Base-by-base conservation (phyloP, 768 basidiomycete species). In the Rhodotorula kratochvilovae region DNA sequence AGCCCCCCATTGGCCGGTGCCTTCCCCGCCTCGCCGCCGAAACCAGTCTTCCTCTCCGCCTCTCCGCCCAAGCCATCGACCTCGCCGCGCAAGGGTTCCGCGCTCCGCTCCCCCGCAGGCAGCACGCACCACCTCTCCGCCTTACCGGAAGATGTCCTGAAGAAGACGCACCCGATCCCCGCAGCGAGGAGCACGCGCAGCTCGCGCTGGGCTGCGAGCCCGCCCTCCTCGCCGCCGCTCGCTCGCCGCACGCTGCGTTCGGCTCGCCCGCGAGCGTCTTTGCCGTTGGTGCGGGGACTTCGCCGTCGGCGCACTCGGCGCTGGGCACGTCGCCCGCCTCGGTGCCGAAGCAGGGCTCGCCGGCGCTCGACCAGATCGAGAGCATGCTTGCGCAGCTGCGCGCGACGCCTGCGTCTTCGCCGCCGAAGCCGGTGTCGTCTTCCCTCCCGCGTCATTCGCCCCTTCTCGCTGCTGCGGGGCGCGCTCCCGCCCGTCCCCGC, bases 331-430 rank as follows among this genome's bases (percentile, higher is more conserved):
- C 48, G 48, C 48, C 48, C 25, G 48, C 5, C 25, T 50, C 48
- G 48, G 23, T 23, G 48, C 48, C 48, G 23, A 25, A 27, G 48
- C 23, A 23, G 48, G 12, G 11, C 16, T 46, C 45, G 5, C 35
- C 58, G 6, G 67, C 71, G n/a, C 45, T 68, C 17, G 50, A 62
- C 13, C 72, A 69, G 50, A 61, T 69, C 56, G 67, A 69, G 31
- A 33, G 56, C 4, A 63, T 67, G 68, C 50, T 73, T 19, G 50
- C 67, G 13, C 59, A 68, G 25, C 31, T 73, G 13, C 60, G 67
- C 15, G 66, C 72, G 31, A 58, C 58, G n/a, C 48, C 35, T 4
- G 13, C 43, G 1, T 45, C 54, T 0, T 19, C 50, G n/a, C 50
- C 61, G 50, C 39, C 27, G 8, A 21, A 23, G 4, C 25, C 48